Percentiles rank a stretch among this genome's conserved stretches.
Evolutionary conservation across 2,329 filamentous ascomycete species (phyloP).

Genomic region (Huntiella abstrusa): DNA sequence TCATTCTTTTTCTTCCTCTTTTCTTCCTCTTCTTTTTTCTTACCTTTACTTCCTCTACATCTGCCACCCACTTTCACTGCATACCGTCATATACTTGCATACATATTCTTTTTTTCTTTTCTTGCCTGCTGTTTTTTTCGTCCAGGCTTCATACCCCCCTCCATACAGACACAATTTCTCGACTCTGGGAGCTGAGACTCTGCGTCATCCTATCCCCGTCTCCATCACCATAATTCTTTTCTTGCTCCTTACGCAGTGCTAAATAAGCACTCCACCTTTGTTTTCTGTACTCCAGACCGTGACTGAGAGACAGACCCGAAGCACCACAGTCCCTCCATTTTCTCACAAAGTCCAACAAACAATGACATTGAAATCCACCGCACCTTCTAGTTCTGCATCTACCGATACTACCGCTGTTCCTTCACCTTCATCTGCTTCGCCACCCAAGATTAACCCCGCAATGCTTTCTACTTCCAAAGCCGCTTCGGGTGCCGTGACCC

Average conservation of each 20-base stretch:
- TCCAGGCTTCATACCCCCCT: conserved; percentile 1
- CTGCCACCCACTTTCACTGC: too few relatives aligned
- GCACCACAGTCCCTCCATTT: not conserved
- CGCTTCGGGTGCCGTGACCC: not conserved
- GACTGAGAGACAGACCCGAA: too few relatives aligned
- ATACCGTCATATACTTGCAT: too few relatives aligned
- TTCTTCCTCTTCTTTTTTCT: conserved; percentile 1
- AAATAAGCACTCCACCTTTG: too few relatives aligned
- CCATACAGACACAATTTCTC: not conserved
- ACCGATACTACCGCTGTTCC: conserved; percentile 2
- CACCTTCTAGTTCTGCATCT: not conserved
- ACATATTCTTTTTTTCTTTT: not conserved
- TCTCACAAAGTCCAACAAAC: not conserved
- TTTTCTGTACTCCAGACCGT: too few relatives aligned
- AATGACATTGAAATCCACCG: not conserved
- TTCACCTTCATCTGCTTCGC: conserved; percentile 5
- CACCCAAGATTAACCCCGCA: not conserved
- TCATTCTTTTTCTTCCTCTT: conserved; percentile 4
- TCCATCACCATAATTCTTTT: not conserved
- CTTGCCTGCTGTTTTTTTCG: not conserved
- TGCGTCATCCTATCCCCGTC: not conserved
- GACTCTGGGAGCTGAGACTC: not conserved
- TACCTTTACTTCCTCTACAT: not conserved
- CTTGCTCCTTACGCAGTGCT: not conserved
- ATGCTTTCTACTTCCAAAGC: not conserved